phyloP scores from a whole-genome alignment of 805 yeast genomes.

The Jamesozyma piceae region DNA sequence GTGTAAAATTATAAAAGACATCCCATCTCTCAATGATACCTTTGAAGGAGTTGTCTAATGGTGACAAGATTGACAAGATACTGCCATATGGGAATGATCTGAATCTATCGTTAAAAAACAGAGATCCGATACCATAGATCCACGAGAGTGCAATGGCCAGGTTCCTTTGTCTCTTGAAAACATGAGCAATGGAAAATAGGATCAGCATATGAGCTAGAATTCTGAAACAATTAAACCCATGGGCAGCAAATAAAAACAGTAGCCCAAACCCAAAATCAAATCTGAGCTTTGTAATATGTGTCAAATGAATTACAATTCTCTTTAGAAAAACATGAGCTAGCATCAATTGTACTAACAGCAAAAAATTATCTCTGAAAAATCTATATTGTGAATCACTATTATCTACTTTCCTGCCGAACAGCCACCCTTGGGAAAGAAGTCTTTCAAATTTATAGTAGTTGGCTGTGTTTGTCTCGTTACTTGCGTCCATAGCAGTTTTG shows the following conservation, averaged over 20 bases:
- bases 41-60: slow-evolving; percentile 50
- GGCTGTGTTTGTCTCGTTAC: slow-evolving; percentile 57
- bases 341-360: slow-evolving; percentile 48
- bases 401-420: slow-evolving; percentile 82
- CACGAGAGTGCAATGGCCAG: slow-evolving; percentile 46
- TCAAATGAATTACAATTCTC: slow-evolving; percentile 16
- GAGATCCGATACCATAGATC: slow-evolving; percentile 68
- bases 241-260: slow-evolving; percentile 58
- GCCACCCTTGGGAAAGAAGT: slow-evolving; percentile 73
- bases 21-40: slow-evolving; percentile 92
- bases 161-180: slow-evolving; percentile 24
- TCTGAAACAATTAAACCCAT: slow-evolving; percentile 66
- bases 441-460: slow-evolving; percentile 58
- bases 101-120: slow-evolving; percentile 67
- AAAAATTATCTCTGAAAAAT: slow-evolving; percentile 75
- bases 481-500: slow-evolving; percentile 72
- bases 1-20: slow-evolving; percentile 84
- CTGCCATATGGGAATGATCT: slow-evolving; percentile 45
- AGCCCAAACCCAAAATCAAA: slow-evolving; percentile 72
- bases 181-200: slow-evolving; percentile 33
- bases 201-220: slow-evolving; percentile 49
- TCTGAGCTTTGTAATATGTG: slow-evolving; percentile 35
- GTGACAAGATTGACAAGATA: slow-evolving; percentile 34
- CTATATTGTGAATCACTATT: slow-evolving; percentile 86
- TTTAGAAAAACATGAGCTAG: slow-evolving; percentile 47